Conservation (phyloP, 1,284 basidiomycete genomes). For the Heterobasidion annosum region DNA sequence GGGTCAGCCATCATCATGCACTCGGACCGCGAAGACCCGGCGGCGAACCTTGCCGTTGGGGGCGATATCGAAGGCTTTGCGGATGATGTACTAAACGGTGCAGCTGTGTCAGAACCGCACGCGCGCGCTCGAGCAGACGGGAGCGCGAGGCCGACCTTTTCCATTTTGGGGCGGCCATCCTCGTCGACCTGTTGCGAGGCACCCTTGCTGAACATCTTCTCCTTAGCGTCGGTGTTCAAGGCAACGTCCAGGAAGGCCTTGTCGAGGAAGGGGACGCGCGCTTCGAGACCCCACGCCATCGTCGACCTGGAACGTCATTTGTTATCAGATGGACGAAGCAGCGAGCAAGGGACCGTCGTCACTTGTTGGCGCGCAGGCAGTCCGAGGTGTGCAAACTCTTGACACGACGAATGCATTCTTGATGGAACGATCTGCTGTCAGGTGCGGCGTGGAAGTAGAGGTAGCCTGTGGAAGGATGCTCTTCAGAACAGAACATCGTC, state of each 20-base stretch:
- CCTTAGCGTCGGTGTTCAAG: constrained; percentile 84
- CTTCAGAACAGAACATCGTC: not conserved
- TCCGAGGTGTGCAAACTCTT: constrained; percentile 98
- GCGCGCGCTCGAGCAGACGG: not conserved
- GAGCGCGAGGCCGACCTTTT: constrained; percentile 55
- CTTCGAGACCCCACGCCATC: constrained; percentile 99
- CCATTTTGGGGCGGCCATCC: constrained; percentile 87
- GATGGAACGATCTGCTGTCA: constrained; percentile 84
- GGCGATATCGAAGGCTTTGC: constrained; percentile 93
- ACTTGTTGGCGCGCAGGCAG: constrained; percentile 98
- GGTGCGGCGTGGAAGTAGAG: constrained; percentile 99
- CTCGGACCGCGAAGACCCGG: not conserved
- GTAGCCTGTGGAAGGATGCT: constrained; percentile 54
- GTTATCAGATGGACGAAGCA: not conserved
- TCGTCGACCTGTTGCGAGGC: constrained; percentile 65
- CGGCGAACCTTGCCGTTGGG: constrained; percentile 71
- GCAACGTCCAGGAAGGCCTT: constrained; percentile 92
- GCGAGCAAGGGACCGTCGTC: constrained; percentile 12
- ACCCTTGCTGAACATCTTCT: constrained; percentile 92
- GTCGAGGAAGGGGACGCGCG: constrained; percentile 98
- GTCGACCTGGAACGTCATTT: constrained; percentile 57
- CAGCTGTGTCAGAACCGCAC: not conserved
- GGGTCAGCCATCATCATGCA: too few species aligned
- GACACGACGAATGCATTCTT: constrained; percentile 91
- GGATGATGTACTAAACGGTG: constrained; percentile 74